Evolutionary conservation across 305 asterid genomes (phyloP).

Genomic region (Vinca major): DNA sequence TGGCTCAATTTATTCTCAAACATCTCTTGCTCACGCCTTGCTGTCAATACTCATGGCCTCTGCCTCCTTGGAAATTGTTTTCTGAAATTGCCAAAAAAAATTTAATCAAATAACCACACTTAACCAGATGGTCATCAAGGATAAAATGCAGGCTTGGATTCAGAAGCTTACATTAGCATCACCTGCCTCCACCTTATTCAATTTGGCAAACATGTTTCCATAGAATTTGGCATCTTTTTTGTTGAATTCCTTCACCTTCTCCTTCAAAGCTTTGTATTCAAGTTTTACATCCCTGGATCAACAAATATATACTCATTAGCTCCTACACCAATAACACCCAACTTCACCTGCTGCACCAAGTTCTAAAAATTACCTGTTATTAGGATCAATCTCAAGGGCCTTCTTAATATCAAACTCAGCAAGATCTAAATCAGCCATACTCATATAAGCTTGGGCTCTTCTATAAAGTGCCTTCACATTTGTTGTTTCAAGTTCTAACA

Average conservation of each 20-base stretch:
- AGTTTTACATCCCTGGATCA: slow-evolving; percentile 66
- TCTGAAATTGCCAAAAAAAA: slow-evolving; percentile 25
- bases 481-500: slow-evolving; percentile 32
- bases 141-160: background rate
- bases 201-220: slow-evolving; percentile 78
- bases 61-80: slow-evolving; percentile 31
- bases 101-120: background rate
- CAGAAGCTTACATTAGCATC: slow-evolving; percentile 25
- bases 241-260: slow-evolving; percentile 66
- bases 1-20: background rate
- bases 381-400: slow-evolving; percentile 46
- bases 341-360: background rate
- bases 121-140: background rate
- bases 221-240: slow-evolving; percentile 77
- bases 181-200: slow-evolving; percentile 33
- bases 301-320: background rate
- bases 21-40: slow-evolving; percentile 32
- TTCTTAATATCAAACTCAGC: slow-evolving; percentile 41
- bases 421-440: slow-evolving; percentile 33
- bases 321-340: too few species aligned
- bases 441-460: slow-evolving; percentile 40
- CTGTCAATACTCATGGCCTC: slow-evolving; percentile 60
- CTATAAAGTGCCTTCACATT: slow-evolving; percentile 45
- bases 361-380: slow-evolving; percentile 27
- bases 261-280: slow-evolving; percentile 65